These are phyloP conservation scores for Tylopilus vinaceipallidus DNA, from an alignment of 768 basidiomycete species.

Conservation along the genomic window DNA sequence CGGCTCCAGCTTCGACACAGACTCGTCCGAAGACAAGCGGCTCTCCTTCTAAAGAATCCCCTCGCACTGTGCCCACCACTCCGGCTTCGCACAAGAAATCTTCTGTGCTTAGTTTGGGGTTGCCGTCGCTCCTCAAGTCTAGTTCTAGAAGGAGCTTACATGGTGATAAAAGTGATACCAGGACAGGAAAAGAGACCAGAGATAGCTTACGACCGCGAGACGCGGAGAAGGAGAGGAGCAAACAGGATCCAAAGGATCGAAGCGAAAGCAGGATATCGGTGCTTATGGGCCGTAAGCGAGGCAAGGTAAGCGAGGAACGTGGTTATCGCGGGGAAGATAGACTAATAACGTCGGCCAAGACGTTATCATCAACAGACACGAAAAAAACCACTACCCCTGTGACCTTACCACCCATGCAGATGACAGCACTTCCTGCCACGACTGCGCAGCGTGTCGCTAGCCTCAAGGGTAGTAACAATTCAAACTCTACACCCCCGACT, in stretches of 20 bases:
- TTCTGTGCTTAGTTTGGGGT: constrained; percentile 75
- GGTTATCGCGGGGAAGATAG: neutral
- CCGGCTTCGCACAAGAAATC: constrained; percentile 75
- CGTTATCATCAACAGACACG: constrained; percentile 77
- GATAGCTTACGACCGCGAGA: constrained; percentile 47
- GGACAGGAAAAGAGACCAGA: constrained; percentile 48
- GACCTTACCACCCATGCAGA: constrained; percentile 86
- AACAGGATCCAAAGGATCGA: constrained; percentile 78
- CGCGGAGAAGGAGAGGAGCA: constrained; percentile 50
- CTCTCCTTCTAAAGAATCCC: constrained; percentile 55
- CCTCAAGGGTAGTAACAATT: constrained; percentile 56
- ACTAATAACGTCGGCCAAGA: constrained; percentile 45
- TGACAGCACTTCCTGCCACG: constrained; percentile 74
- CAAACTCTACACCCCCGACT: constrained; percentile 43
- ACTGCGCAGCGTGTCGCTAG: constrained; percentile 86
- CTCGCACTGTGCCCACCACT: constrained; percentile 50
- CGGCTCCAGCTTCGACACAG: constrained; percentile 41
- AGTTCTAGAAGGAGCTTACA: constrained; percentile 80
- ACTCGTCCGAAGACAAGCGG: constrained; percentile 41
- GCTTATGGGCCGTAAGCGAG: constrained; percentile 84
- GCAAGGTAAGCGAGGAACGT: constrained; percentile 64
- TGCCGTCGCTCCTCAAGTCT: constrained; percentile 84
- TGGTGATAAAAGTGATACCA: constrained; percentile 44
- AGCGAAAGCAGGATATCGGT: constrained; percentile 89
- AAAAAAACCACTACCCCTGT: constrained; percentile 70